These are phyloP conservation scores for Eucommia ulmoides DNA, from an alignment of 257 asterid genomes.

Conservation along the genomic window DNA sequence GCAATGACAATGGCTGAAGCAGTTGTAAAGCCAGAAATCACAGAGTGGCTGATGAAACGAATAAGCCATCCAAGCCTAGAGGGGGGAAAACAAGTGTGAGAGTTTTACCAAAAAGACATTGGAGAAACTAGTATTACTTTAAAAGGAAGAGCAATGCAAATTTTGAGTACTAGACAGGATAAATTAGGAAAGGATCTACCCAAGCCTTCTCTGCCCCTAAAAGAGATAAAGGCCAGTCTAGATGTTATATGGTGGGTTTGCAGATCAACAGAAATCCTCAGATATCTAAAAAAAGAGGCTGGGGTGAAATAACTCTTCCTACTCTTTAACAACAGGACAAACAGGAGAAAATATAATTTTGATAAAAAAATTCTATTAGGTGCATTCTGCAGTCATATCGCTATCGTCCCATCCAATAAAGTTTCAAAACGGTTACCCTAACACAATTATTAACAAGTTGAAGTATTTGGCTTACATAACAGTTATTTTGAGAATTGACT, in stretches of 20 bases:
- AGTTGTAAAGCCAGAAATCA: conserved; percentile 98
- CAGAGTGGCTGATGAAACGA: conserved; percentile 98
- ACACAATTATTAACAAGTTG: too few species aligned
- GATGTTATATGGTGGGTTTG: background rate
- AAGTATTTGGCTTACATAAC: too few species aligned
- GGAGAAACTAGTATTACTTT: background rate
- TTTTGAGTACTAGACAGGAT: background rate
- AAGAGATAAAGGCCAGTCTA: background rate
- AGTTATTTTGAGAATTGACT: too few species aligned
- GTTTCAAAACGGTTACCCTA: too few species aligned
- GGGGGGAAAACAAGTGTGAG: conserved; percentile 6
- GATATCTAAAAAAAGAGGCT: background rate
- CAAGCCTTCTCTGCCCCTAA: background rate
- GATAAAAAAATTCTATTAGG: too few species aligned
- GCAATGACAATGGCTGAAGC: conserved; percentile 98
- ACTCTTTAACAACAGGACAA: background rate
- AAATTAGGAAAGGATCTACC: background rate
- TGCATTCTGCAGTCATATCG: too few species aligned
- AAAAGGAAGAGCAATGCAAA: background rate
- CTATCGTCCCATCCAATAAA: too few species aligned
- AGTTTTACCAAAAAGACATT: background rate
- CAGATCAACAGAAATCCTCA: background rate
- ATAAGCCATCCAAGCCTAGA: conserved; percentile 98
- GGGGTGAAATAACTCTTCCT: background rate
- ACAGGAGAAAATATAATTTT: too few species aligned